Base-by-base conservation (phyloP, 352 stramenopile genomes). In the Halophytophthora polymorphica region DNA sequence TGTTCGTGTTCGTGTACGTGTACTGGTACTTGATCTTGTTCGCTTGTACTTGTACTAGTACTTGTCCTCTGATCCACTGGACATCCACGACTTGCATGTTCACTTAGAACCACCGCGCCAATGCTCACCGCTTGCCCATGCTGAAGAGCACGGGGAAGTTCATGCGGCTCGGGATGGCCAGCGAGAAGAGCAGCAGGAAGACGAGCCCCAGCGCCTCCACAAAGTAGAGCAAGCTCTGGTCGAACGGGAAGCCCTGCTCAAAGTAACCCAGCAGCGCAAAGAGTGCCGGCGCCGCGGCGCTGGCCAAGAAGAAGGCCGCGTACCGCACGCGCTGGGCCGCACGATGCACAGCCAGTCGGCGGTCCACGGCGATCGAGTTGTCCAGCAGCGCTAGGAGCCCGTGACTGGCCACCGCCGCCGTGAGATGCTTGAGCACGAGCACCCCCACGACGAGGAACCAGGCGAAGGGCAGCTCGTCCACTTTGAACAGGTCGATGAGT, bases 131-230 rank as follows among this genome's bases (percentile, higher is more conserved):
- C 57, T 90, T 90, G 10, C 73, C 79, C 79, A 89, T 88, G 44
- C 74, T 73, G 41, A 92, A 89, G 8, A 92, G 64, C 64, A 88
- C 68, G 3, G 82, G 82, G 37, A 92, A 92, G 43, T 92, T 92
- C 69, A 92, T 73, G 35, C 82, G 73, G 33, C 73, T 88, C 2
- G 82, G 82, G 45, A 92, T 89, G 22, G 83, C 61, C 29, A 87
- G 81, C 8, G 82, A 88, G 50, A 92, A 88, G 31, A 90, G 60
- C 4, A 92, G 71, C 29, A 92, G 56, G 49, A 88, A 88, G 13
- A 73, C 57, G 25, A 92, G 59, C 0, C 77, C 79, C 22, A 88
- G 59, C 17, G 73, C 69, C 56, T 86, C 73, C 11, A 90, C 64
- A 29, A 90, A 89, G 63, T 88, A 92, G 6, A 92, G 58, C 39